Evolutionary conservation across 306 rosid genomes (phyloP).

Genomic region (Ziziphus jujuba): DNA sequence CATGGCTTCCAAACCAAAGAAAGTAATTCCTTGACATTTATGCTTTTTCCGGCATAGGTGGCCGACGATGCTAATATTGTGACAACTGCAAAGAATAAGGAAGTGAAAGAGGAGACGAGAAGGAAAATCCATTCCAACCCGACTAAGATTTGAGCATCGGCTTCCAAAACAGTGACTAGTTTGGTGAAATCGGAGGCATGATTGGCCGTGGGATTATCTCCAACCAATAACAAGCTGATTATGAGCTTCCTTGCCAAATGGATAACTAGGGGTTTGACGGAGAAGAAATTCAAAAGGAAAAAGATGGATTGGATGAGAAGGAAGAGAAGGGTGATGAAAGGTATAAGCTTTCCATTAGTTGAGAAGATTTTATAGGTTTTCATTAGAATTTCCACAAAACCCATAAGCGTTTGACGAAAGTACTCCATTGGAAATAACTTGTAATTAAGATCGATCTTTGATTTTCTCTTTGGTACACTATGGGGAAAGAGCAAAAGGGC

Average conservation of each 20-base stretch:
- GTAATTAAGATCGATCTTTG: too few species aligned
- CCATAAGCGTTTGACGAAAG: neutral
- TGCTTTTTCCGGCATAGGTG: neutral
- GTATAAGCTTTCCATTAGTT: conserved; percentile 16
- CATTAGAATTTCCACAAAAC: conserved; percentile 7
- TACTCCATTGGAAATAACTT: too few species aligned
- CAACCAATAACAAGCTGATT: neutral
- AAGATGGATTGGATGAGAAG: conserved; percentile 13
- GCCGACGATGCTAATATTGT: conserved; percentile 11
- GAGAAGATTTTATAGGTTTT: conserved; percentile 18
- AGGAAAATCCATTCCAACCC: conserved; percentile 18
- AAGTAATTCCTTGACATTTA: conserved; percentile 1
- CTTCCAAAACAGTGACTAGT: neutral
- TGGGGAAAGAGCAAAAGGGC: too few species aligned
- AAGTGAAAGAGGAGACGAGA: neutral
- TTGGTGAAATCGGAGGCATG: neutral
- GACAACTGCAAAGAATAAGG: conserved; percentile 1
- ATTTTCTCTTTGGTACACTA: too few species aligned
- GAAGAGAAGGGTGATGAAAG: conserved; percentile 10
- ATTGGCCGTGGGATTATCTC: neutral
- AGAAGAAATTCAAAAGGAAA: conserved; percentile 3
- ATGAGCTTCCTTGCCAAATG: neutral
- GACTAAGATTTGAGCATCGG: neutral
- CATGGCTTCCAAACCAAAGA: neutral
- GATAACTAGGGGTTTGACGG: neutral